Evolutionary conservation across 2,329 filamentous ascomycete species (phyloP), one percentile per base, ranked within the genome.

Genomic region (Pseudovirgaria hyperparasitica): DNA sequence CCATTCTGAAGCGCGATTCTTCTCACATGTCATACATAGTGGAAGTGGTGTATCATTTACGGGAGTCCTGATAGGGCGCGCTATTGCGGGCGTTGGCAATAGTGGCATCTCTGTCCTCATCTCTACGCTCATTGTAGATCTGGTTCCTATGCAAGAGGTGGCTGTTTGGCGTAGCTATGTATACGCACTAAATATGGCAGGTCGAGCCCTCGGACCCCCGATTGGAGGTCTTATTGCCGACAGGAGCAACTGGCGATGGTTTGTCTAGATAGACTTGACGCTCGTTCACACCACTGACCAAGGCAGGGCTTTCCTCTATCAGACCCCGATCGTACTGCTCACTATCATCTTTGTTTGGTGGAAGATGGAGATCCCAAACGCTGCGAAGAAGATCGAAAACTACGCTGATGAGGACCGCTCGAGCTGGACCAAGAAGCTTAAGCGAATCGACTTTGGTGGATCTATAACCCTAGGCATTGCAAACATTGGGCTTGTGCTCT

Each of bases 221-320:
- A 30, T 76, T 1, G 75, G 74, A 1, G 75, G 74, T 2, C 67
- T 60, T 40, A 46, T 78, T 2, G 66, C 71, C 1, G 70, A 78
- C 35, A 62, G 63, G 0, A 59, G 78, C 9, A 74, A 74, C 10
- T 80, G 74, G 75, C 55, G 75, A 47, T 76, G 72, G 72, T 70
- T 36, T n/a, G n/a, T n/a, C n/a, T n/a, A n/a, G n/a, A n/a, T n/a
- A 35, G 52, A 24, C 7, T 11, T 19, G 16, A 9, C 8, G 17
- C 5, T 6, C 27, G 15, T 9, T 26, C 12, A 6, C 9, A 4
- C 4, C 9, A n/a, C 8, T 23, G 19, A 13, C 31, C 12, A 23
- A 9, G 13, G 9, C 19, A 58, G 63, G 63, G 69, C 68, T 0
- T 76, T 76, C 38, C 41, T 67, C 1, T 60, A 62, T 5, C 72